Conservation (phyloP, 2,329 filamentous ascomycete species). For the Alternaria gaisen region DNA sequence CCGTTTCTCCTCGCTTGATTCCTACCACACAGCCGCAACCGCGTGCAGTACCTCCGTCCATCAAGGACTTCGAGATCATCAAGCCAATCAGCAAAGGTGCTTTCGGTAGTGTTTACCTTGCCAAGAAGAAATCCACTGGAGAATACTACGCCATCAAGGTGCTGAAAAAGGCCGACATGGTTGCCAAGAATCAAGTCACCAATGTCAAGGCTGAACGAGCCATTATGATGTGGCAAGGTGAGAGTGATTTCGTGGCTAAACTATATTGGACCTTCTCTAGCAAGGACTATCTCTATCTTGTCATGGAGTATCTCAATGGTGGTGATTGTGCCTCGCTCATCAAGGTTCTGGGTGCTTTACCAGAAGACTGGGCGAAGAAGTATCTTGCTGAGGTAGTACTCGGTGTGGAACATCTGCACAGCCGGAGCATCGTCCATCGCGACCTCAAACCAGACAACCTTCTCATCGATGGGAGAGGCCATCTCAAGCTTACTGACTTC, state of each 20-base stretch:
- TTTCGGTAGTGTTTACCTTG: conserved; percentile 96
- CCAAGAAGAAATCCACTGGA: conserved; percentile 97
- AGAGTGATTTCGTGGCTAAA: conserved; percentile 98
- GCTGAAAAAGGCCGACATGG: conserved; percentile 99
- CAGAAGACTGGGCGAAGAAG: conserved; percentile 98
- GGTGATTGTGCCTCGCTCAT: conserved; percentile 96
- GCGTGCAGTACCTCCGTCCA: conserved; percentile 89
- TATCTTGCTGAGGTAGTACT: conserved; percentile 95
- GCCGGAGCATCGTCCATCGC: conserved; percentile 92
- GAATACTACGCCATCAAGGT: conserved; percentile 99
- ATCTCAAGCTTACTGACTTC: conserved; percentile 97
- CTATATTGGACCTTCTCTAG: conserved; percentile 99
- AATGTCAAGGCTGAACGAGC: conserved; percentile 98
- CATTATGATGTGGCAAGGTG: conserved; percentile 99
- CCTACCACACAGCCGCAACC: conserved; percentile 83
- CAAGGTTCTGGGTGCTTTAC: conserved; percentile 88
- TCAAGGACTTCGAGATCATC: conserved; percentile 99
- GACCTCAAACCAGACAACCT: conserved; percentile 98
- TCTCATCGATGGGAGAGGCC: conserved; percentile 94
- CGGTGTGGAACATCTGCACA: conserved; percentile 96
- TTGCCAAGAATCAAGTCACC: conserved; percentile 98
- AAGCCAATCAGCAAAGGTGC: conserved; percentile 99
- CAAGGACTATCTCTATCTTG: conserved; percentile 97
- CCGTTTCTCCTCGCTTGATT: conserved; percentile 82
- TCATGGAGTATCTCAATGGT: conserved; percentile 99